Percentiles rank a stretch among this genome's conserved stretches.
Conservation (phyloP, 129 eudicot species). For the Saposhnikovia divaricata region DNA sequence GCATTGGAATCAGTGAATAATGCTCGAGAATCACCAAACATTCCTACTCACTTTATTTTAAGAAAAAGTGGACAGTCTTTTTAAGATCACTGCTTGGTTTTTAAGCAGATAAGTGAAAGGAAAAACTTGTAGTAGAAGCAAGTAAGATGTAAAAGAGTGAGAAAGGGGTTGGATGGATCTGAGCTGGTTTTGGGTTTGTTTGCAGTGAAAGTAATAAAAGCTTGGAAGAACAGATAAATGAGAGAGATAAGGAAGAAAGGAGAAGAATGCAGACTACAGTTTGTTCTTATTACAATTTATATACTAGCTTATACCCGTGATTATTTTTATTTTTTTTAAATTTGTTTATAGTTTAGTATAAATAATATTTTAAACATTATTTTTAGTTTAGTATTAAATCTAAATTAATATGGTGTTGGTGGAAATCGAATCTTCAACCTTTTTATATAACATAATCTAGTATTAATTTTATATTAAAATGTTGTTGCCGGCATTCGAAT, state of each 20-base stretch:
- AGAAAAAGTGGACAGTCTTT: constrained; percentile 19
- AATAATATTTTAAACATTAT: no score
- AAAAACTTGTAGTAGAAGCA: constrained; percentile 52
- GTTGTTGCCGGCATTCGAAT: no score
- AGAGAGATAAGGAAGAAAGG: constrained; percentile 6
- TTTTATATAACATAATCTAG: no score
- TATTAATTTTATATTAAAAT: no score
- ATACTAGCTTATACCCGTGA: no score
- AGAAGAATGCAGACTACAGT: background rate
- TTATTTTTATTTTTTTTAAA: no score
- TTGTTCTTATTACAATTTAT: background rate
- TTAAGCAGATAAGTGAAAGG: constrained; percentile 39
- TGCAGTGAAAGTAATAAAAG: background rate
- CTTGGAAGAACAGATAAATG: background rate
- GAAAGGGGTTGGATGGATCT: constrained; percentile 26
- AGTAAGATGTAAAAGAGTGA: background rate
- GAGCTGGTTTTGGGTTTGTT: constrained; percentile 10
- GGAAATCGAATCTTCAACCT: no score
- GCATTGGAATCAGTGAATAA: constrained; percentile 33
- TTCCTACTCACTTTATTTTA: constrained; percentile 24
- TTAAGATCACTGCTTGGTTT: constrained; percentile 31
- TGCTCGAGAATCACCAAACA: constrained; percentile 53
- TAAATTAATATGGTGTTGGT: no score
- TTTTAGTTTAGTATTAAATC: no score
- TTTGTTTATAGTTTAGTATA: no score